Conservation (phyloP, 139 green algal species). For the Chlorella vulgaris region DNA sequence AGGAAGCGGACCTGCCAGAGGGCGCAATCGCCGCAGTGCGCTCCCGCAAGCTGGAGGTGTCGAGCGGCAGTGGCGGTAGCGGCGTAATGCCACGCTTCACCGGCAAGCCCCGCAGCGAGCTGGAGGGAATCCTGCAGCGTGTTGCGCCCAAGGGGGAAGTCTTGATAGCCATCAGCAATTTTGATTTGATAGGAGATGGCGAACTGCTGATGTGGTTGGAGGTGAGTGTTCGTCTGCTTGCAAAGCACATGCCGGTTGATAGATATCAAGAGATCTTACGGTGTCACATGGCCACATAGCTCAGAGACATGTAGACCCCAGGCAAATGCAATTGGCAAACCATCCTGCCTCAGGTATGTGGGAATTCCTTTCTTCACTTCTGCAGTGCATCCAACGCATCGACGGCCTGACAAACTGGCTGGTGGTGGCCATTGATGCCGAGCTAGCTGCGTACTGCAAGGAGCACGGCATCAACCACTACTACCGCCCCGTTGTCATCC, state of each 20-base stretch:
- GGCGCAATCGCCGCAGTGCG: not conserved
- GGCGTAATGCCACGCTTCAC: not conserved
- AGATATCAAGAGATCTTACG: too few species aligned
- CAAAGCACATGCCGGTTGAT: too few species aligned
- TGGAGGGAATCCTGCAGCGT: slow-evolving; percentile 61
- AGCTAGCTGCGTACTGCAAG: slow-evolving; percentile 56
- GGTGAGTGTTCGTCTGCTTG: slow-evolving; percentile 28
- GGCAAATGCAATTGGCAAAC: too few species aligned
- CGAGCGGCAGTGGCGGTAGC: slow-evolving; percentile 26
- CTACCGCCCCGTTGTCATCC: slow-evolving; percentile 54
- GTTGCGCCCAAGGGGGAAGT: slow-evolving; percentile 86
- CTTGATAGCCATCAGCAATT: slow-evolving; percentile 90
- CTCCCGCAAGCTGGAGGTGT: slow-evolving; percentile 35
- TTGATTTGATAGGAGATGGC: slow-evolving; percentile 69
- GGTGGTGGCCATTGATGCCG: slow-evolving; percentile 87
- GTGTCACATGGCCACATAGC: too few species aligned
- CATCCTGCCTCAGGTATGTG: too few species aligned
- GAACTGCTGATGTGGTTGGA: slow-evolving; percentile 74
- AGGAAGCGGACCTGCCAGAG: slow-evolving; percentile 3
- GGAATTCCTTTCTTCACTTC: not conserved
- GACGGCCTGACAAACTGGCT: slow-evolving; percentile 80
- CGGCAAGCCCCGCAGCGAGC: slow-evolving; percentile 45
- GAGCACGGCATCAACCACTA: slow-evolving; percentile 49
- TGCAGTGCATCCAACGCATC: slow-evolving; percentile 37
- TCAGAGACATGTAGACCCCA: too few species aligned